A percentile compares a stretch with the other conserved stretches of the same genome.
These are phyloP conservation scores for Aspergillus asperescens DNA, from an alignment of 495 filamentous ascomycete species.

Conservation along the genomic window DNA sequence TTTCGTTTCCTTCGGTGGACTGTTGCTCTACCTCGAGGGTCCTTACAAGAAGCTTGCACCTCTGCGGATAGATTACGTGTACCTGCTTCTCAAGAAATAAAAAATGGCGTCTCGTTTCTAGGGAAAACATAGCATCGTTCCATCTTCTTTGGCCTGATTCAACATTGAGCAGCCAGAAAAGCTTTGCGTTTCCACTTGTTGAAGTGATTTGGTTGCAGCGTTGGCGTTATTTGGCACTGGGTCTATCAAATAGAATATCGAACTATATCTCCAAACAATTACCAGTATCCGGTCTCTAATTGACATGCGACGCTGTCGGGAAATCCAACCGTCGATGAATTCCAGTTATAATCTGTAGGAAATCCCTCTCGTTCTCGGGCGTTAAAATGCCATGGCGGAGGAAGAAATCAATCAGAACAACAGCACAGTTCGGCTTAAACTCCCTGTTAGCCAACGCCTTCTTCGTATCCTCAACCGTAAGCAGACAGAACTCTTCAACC, in stretches of 20 bases:
- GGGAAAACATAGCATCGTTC: neutral
- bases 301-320: constrained; percentile 51
- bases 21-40: constrained; percentile 84
- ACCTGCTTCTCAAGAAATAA: constrained; percentile 89
- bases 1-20: constrained; percentile 85
- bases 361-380: constrained; percentile 75
- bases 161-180: constrained; percentile 6
- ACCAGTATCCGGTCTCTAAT: neutral
- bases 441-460: constrained; percentile 61
- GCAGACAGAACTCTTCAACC: constrained; percentile 78
- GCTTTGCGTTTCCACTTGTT: constrained; percentile 10
- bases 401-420: constrained; percentile 86
- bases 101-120: neutral
- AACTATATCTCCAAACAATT: constrained; percentile 11
- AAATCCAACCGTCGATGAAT: constrained; percentile 80
- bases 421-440: constrained; percentile 92
- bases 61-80: constrained; percentile 85
- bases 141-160: neutral
- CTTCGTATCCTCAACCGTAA: constrained; percentile 68
- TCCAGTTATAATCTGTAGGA: constrained; percentile 66
- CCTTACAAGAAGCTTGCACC: constrained; percentile 94
- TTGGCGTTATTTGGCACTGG: constrained; percentile 27
- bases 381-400: constrained; percentile 78
- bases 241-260: constrained; percentile 25
- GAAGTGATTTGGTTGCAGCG: constrained; percentile 24